Evolutionary conservation across 805 yeast species (phyloP).

Genomic region (Groenewaldozyma tartarivorans): DNA sequence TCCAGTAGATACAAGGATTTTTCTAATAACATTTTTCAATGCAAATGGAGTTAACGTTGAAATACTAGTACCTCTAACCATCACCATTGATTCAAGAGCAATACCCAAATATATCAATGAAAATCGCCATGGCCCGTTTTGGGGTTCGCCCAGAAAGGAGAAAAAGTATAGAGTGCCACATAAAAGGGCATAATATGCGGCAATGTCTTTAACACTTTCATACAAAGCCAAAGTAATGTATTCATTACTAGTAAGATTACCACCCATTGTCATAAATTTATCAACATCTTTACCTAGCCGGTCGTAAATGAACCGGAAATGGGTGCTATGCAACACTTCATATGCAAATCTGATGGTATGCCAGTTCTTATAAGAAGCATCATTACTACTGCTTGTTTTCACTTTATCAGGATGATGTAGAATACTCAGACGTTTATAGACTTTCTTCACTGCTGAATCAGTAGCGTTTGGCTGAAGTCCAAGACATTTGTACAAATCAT

Average conservation of each 20-base stretch:
- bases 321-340: conserved; percentile 64
- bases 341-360: conserved; percentile 63
- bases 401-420: conserved; percentile 28
- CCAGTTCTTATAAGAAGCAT: conserved; percentile 14
- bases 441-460: conserved; percentile 12
- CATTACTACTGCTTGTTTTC: conserved; percentile 2
- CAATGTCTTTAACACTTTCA: background rate
- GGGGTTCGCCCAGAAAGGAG: background rate
- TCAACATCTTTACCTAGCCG: conserved; percentile 67
- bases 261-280: conserved; percentile 8
- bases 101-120: background rate
- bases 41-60: background rate
- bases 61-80: background rate
- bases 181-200: background rate
- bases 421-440: conserved; percentile 19
- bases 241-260: background rate
- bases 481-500: conserved; percentile 18
- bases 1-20: background rate
- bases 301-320: conserved; percentile 74
- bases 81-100: background rate
- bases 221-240: too few species aligned
- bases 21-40: background rate
- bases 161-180: background rate
- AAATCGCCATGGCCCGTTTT: too few species aligned
- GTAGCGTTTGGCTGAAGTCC: conserved; percentile 15